A percentile compares a stretch with the other conserved stretches of the same genome.
These are phyloP conservation scores for Carex cristatella DNA, from an alignment of 176 grass and related monocot genomes.

Conservation along the genomic window DNA sequence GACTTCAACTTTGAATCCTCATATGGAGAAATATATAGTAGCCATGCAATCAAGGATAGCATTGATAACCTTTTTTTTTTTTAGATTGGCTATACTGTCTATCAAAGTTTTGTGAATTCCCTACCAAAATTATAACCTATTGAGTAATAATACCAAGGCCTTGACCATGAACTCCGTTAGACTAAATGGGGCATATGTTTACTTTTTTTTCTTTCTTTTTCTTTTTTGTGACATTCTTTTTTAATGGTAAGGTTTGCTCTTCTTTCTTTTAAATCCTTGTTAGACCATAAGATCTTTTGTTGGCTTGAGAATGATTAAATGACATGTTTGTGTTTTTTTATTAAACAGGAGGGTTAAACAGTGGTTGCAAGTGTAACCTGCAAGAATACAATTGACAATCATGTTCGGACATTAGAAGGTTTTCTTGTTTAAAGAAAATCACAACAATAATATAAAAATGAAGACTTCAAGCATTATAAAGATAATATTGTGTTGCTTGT, in stretches of 20 bases:
- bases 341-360: no score
- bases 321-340: no score
- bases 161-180: background rate
- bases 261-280: background rate
- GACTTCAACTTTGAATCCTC: background rate
- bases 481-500: background rate
- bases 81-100: background rate
- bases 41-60: background rate
- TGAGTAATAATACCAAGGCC: background rate
- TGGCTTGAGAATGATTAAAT: no score
- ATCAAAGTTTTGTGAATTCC: background rate
- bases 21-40: background rate
- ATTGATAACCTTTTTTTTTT: background rate
- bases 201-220: background rate
- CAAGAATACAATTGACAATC: no score
- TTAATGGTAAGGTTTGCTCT: no score
- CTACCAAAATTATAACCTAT: background rate
- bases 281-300: background rate
- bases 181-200: background rate
- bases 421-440: background rate
- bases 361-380: no score
- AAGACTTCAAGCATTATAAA: background rate
- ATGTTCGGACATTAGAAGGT: background rate
- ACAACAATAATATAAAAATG: background rate
- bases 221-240: background rate